These are phyloP conservation scores for Ascosphaera pollenicola DNA, from an alignment of 2,329 filamentous ascomycete species.

Conservation along the genomic window DNA sequence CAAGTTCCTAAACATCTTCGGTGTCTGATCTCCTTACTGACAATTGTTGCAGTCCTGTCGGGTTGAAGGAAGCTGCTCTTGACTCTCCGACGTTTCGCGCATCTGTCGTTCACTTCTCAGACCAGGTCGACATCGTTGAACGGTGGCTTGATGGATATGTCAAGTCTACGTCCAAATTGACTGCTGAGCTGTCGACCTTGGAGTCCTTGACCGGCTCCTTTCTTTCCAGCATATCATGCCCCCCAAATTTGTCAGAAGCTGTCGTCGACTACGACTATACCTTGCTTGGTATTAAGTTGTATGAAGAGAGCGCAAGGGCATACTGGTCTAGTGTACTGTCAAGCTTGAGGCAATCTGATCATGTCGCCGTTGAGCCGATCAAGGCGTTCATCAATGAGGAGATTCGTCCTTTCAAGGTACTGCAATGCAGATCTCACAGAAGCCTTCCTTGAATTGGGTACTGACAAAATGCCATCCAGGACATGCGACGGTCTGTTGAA, in stretches of 20 bases:
- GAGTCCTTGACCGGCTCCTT: constrained; percentile 63
- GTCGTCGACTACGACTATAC: constrained; percentile 92
- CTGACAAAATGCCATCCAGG: constrained; percentile 17
- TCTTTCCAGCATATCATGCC: constrained; percentile 52
- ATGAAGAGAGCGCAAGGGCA: constrained; percentile 67
- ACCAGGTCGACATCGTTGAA: constrained; percentile 80
- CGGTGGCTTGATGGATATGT: constrained; percentile 67
- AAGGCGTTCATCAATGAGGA: constrained; percentile 57
- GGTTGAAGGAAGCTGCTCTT: constrained; percentile 81
- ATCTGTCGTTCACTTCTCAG: constrained; percentile 63
- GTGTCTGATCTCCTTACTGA: constrained; percentile 5
- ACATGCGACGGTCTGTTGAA: constrained; percentile 55
- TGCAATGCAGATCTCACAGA: neutral
- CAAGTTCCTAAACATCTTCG: neutral
- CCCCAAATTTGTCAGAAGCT: constrained; percentile 52
- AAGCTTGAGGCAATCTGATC: constrained; percentile 57
- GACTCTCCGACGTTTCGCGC: constrained; percentile 93
- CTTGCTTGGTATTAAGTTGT: constrained; percentile 60
- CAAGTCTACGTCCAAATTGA: constrained; percentile 38
- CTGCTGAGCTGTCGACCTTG: constrained; percentile 45
- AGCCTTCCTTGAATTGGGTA: neutral
- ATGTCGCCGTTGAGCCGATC: constrained; percentile 59
- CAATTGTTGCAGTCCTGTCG: constrained; percentile 40
- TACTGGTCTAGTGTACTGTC: constrained; percentile 62
- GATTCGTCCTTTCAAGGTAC: constrained; percentile 53